Evolutionary conservation across 805 yeast species (phyloP), one percentile per base, ranked within the genome.

Genomic region (Komagataella phaffii): DNA sequence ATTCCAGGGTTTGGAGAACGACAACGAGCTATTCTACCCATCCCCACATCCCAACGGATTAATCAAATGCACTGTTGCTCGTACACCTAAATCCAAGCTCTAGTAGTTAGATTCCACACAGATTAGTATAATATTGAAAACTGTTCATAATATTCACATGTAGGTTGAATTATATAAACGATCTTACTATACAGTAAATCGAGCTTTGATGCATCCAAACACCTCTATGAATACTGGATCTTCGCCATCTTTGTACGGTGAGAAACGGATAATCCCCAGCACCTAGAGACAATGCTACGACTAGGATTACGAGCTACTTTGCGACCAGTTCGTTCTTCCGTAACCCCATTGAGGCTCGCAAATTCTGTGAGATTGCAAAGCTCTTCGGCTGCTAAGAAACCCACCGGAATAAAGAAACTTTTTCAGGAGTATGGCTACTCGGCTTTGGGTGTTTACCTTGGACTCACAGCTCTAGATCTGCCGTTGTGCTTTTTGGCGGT

Each of bases 1-100:
- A 55, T 89, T 95, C 95, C 83, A 88, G 68, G 95, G 93, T 44
- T 74, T 86, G 60, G 73, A 77, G 59, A 83, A 85, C 65, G 87
- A 89, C 60, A 81, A 85, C 54, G 95, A 85, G 60, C 76, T 90
- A 58, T 89, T 83, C 69, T 88, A 89, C 65, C 97, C 97, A 58
- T 74, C 88, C 44, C 81, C 95, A 53, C 91, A 90, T 70, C 97
- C 97, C 61, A 89, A 87, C 64, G 97, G 97, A 49, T 78, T 85
- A 67, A 90, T 90, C 67, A 85, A 83, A 66, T 83, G 88, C 66
- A 85, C 90, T 17, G 96, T 90, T 57, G 85, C 82, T 52, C 83
- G 96, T 69, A 44, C 10, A 47, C 56, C 74, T 23, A 76, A 79
- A 63, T 68, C 83, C 53, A 87, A 78, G 67, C 64, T 80, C 54